Evolutionary conservation across 2,329 filamentous ascomycete species (phyloP), one percentile per base, ranked within the genome.

Genomic region (Knoxdaviesia capensis): DNA sequence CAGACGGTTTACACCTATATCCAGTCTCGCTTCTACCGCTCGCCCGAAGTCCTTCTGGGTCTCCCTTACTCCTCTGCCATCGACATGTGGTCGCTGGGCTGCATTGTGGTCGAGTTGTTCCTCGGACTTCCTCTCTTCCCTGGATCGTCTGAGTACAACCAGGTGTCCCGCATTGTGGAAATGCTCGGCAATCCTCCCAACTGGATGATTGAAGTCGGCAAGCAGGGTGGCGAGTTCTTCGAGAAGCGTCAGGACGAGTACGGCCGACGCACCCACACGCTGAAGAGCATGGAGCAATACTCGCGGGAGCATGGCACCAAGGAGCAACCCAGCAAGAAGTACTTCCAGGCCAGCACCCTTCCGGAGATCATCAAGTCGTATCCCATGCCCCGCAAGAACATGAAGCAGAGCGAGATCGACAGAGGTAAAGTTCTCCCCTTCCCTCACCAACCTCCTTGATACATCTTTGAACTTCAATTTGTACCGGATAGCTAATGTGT

Each of bases 1-100:
- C 90, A 98, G 58, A 98, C 90, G 0, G 90, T 98, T 31, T 98
- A 98, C 59, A 98, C 90, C 5, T 98, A 98, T 58, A 98, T 98
- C 46, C 90, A 98, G 59, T 98, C 90, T 7, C 74, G 90, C 51
- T 98, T 98, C 61, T 98, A 98, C 61, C 78, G 90, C 48, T 98
- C 90, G 0, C 90, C 90, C 1, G 90, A 98, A 58, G 90, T 98
- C 8, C 62, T 98, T 34, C 66, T 98, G n/a, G 90, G 90, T 4
- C 64, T 98, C 39, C 90, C 90, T 46, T 98, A 98, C 58, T 96
- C 90, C 9, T 94, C 90, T 5, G 90, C 90, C 37, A 98, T 98
- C 54, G 90, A 98, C 55, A 98, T 98, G 88, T 98, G 90, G 90
- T 98, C 90, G 5, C 66, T 98, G 38, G 90, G 90, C 42, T 98